phyloP scores from a whole-genome alignment of 139 green algal species.

The Desmodesmus armatus region DNA sequence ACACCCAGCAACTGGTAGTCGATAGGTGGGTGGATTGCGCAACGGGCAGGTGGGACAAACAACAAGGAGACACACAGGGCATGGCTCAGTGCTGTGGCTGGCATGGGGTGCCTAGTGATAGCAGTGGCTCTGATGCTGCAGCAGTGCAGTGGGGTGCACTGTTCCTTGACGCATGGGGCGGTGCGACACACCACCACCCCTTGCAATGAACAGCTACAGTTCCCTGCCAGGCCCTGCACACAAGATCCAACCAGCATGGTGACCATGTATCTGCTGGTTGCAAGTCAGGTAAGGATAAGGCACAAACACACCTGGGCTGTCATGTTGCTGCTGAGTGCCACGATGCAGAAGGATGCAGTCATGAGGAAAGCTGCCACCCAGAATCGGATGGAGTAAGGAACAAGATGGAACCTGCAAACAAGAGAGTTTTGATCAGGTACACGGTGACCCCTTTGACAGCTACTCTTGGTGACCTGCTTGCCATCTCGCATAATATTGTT shows the following conservation, averaged over 20 bases:
- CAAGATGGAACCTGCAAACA: conserved; percentile 66
- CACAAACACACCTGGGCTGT: conserved; percentile 14
- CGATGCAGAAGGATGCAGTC: conserved; percentile 55
- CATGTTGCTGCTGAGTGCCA: conserved; percentile 48
- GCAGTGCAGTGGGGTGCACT: neutral
- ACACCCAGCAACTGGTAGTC: conserved; percentile 69
- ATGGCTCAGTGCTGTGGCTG: neutral
- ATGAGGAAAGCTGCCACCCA: conserved; percentile 57
- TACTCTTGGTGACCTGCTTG: no score
- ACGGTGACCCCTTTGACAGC: neutral
- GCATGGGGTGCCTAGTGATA: neutral
- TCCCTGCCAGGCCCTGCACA: neutral
- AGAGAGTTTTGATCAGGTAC: no score
- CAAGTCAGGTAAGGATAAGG: no score
- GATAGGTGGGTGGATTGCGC: no score
- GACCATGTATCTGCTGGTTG: no score
- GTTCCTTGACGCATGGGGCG: neutral
- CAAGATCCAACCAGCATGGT: no score
- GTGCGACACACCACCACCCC: no score
- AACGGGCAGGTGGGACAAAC: neutral
- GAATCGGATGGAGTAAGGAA: conserved; percentile 58
- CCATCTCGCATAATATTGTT: no score
- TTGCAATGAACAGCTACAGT: no score
- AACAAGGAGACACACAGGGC: neutral
- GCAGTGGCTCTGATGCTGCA: neutral